These are phyloP conservation scores for Wallacemonas sp. DNA, from an alignment of 208 protist genomes.

Conservation along the genomic window DNA sequence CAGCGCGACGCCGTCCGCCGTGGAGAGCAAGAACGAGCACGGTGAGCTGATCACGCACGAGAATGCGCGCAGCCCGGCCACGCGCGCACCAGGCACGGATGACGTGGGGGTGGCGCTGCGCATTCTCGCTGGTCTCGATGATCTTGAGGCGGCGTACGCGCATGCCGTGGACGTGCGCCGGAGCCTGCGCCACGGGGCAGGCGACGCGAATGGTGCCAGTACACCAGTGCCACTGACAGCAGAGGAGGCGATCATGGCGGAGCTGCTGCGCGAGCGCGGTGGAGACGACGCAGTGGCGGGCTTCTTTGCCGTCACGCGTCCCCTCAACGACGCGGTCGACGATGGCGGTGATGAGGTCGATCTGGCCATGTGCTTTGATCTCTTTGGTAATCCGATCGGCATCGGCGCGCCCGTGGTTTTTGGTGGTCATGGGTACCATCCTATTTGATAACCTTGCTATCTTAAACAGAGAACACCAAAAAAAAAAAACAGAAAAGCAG, in stretches of 20 bases:
- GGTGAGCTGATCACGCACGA: neutral
- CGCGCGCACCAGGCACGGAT: conserved; percentile 8
- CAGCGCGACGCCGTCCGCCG: neutral
- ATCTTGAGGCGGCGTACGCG: conserved; percentile 71
- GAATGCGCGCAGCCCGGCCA: neutral
- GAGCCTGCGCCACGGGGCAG: conserved; percentile 5
- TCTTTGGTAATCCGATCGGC: conserved; percentile 55
- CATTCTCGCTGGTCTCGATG: conserved; percentile 57
- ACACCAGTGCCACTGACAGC: neutral
- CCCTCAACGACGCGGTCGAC: conserved; percentile 14
- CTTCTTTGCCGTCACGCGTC: conserved; percentile 10
- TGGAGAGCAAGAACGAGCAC: neutral
- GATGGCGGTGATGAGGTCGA: conserved; percentile 43
- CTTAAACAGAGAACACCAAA: conserved; percentile 4
- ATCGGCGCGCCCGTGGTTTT: conserved; percentile 71
- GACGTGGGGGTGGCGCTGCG: conserved; percentile 36
- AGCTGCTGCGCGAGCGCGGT: conserved; percentile 64
- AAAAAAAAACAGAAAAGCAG: conserved; percentile 23
- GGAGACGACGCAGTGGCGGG: conserved; percentile 29
- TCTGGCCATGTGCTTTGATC: conserved; percentile 80
- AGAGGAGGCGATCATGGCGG: conserved; percentile 65
- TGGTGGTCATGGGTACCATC: conserved; percentile 79
- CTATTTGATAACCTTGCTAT: neutral
- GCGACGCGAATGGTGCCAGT: too few relatives aligned
- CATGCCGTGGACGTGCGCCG: conserved; percentile 15